These are phyloP conservation scores for Brassica cretica DNA, from an alignment of 345 rosid genomes.

Conservation along the genomic window DNA sequence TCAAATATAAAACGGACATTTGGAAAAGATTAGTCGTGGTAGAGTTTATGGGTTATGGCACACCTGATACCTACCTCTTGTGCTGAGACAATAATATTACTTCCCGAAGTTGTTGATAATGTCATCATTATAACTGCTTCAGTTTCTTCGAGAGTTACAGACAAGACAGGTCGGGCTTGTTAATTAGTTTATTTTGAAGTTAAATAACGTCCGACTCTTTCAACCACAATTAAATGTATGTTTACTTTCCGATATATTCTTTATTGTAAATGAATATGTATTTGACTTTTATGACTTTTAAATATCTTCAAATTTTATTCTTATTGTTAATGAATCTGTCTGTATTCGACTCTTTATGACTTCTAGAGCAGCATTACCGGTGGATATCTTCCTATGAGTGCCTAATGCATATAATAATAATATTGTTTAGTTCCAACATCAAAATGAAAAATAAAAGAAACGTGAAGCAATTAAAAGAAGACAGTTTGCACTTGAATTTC, in stretches of 20 bases:
- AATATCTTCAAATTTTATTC: not conserved
- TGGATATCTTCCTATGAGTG: no score
- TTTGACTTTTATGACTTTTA: not conserved
- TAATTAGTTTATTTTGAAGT: slow-evolving; percentile 19
- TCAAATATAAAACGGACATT: slow-evolving; percentile 27
- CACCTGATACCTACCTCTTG: slow-evolving; percentile 10
- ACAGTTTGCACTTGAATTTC: no score
- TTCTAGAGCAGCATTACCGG: not conserved
- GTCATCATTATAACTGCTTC: slow-evolving; percentile 31
- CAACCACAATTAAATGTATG: slow-evolving; percentile 24
- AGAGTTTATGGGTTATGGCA: slow-evolving; percentile 24
- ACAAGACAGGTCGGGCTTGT: slow-evolving; percentile 37
- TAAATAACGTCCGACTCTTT: slow-evolving; percentile 25
- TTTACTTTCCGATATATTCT: slow-evolving; percentile 23
- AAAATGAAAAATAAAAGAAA: no score
- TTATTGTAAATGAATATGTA: not conserved
- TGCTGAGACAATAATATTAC: slow-evolving; percentile 8
- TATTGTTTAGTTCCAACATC: no score
- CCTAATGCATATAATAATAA: no score
- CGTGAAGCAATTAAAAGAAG: no score
- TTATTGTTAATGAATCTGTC: not conserved
- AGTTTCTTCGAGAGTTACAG: slow-evolving; percentile 34
- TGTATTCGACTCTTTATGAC: slow-evolving; percentile 15
- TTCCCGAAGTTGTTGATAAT: slow-evolving; percentile 32
- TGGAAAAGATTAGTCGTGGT: slow-evolving; percentile 17